Base-by-base conservation (phyloP, 805 yeast genomes). In the Yarrowia keelungensis region DNA sequence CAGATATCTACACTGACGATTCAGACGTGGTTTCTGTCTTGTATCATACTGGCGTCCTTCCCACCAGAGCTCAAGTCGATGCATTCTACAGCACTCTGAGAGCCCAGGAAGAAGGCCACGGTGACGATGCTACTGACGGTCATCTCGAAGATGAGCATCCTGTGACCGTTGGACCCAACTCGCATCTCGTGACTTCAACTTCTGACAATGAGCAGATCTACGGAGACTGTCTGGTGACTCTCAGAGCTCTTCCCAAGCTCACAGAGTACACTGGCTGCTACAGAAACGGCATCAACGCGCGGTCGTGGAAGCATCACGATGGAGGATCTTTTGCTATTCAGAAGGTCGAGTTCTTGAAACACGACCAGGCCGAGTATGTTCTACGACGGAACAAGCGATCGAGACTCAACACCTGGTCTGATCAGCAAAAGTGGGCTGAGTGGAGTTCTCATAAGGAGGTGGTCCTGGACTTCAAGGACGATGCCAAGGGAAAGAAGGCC, bases 1-100 rank as follows among this genome's bases (percentile, higher is more conserved):
- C 93, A 1, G 97, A 93, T 53, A 81, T 95, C 0, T 95, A 94
- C 77, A 91, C 98, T 0, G 98, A 95, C 77, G 99, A 94, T 77
- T 89, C 97, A 0, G 97, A 94, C 76, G 80, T 93, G 1, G 82
- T 94, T 45, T 82, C 90, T 5, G 89, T 88, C 0, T 79, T 94
- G 65, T 84, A 86, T 71, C 98, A 95, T 74, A 80, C 87, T 70
- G 97, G 97, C 0, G 78, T 88, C 56, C 81, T 88, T 69, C 77
- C 83, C 67, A 76, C 82, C 12, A 76, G 73, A 73, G 72, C 51
- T 70, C 75, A 66, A 70, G 72, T 75, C 74, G 72, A 80, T 80
- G 70, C 70, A 79, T 15, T 79, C 76, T 50, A 78, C 76, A 51
- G 79, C 75, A 53, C 70, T 78, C 45, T 71, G 75, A n/a, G 66